Conservation (phyloP, 352 stramenopile species). For the Phytophthora parvispora region DNA sequence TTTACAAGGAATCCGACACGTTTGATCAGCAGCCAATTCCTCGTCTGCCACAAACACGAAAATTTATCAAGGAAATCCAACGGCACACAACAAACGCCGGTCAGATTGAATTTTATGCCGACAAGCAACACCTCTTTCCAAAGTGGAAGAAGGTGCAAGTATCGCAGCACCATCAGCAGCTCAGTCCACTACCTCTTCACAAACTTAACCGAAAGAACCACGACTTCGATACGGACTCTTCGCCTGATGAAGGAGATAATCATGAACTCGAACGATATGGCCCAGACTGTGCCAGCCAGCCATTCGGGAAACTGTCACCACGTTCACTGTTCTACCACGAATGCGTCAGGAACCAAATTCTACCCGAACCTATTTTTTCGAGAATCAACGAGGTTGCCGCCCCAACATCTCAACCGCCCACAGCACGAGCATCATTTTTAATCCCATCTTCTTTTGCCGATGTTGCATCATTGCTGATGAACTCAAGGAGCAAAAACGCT, state of each 20-base stretch:
- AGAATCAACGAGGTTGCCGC: conserved; percentile 59
- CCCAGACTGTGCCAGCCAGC: conserved; percentile 22
- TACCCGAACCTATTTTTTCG: conserved; percentile 79
- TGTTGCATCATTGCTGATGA: conserved; percentile 54
- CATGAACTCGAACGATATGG: conserved; percentile 12
- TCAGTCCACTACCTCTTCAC: conserved; percentile 2
- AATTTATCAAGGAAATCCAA: conserved; percentile 75
- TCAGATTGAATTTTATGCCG: conserved; percentile 73
- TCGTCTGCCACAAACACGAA: conserved; percentile 66
- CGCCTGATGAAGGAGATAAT: neutral
- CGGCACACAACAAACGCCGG: conserved; percentile 58
- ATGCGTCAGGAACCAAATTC: conserved; percentile 62
- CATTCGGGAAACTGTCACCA: conserved; percentile 56
- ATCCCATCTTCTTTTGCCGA: conserved; percentile 40
- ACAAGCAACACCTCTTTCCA: conserved; percentile 78
- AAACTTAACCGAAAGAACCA: neutral
- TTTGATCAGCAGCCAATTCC: conserved; percentile 56
- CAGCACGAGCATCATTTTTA: conserved; percentile 1
- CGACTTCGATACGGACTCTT: neutral
- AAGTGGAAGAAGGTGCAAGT: conserved; percentile 83
- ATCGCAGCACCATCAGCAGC: conserved; percentile 61
- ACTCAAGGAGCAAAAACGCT: conserved; percentile 34
- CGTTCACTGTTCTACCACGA: conserved; percentile 79
- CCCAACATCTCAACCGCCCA: conserved; percentile 17
- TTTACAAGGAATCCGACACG: conserved; percentile 40